A percentile compares a stretch with the other conserved stretches of the same genome.
These are phyloP conservation scores for Colletotrichum lini DNA, from an alignment of 2,329 filamentous ascomycete genomes.

Conservation along the genomic window DNA sequence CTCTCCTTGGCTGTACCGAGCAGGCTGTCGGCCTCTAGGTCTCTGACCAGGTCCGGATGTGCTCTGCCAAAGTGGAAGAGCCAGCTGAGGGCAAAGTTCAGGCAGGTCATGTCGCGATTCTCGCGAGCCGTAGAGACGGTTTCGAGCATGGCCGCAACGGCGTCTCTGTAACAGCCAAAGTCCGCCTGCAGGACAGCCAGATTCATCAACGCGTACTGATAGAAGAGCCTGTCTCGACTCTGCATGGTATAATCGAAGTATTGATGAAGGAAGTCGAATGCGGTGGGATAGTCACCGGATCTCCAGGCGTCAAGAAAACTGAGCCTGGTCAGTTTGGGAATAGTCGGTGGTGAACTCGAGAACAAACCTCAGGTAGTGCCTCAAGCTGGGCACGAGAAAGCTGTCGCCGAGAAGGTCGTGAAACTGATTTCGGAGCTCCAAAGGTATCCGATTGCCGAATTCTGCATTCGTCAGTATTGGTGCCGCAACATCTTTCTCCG, in stretches of 20 bases:
- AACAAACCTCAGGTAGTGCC: slow-evolving; percentile 79
- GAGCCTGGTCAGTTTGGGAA: slow-evolving; percentile 40
- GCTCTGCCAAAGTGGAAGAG: slow-evolving; percentile 93
- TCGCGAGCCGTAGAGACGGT: slow-evolving; percentile 95
- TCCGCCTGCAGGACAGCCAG: slow-evolving; percentile 94
- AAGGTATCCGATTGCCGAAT: slow-evolving; percentile 83
- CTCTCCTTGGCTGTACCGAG: slow-evolving; percentile 85
- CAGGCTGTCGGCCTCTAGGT: slow-evolving; percentile 79
- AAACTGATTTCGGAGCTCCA: slow-evolving; percentile 80
- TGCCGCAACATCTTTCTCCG: not conserved
- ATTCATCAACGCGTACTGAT: slow-evolving; percentile 95
- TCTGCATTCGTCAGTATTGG: slow-evolving; percentile 59
- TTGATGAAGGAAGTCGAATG: slow-evolving; percentile 91
- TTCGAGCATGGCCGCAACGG: slow-evolving; percentile 94
- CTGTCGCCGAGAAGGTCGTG: slow-evolving; percentile 77
- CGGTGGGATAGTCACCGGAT: slow-evolving; percentile 88
- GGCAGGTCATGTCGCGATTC: slow-evolving; percentile 90
- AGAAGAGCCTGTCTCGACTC: slow-evolving; percentile 84
- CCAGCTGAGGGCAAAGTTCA: slow-evolving; percentile 98
- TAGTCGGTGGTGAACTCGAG: not conserved
- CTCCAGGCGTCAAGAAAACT: slow-evolving; percentile 94
- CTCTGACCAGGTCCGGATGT: slow-evolving; percentile 81
- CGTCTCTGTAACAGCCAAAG: slow-evolving; percentile 92
- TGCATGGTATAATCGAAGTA: slow-evolving; percentile 99
- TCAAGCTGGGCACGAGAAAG: slow-evolving; percentile 78